phyloP scores from a whole-genome alignment of 1,139 yeast genomes.

The Saccharomyces hybrid region DNA sequence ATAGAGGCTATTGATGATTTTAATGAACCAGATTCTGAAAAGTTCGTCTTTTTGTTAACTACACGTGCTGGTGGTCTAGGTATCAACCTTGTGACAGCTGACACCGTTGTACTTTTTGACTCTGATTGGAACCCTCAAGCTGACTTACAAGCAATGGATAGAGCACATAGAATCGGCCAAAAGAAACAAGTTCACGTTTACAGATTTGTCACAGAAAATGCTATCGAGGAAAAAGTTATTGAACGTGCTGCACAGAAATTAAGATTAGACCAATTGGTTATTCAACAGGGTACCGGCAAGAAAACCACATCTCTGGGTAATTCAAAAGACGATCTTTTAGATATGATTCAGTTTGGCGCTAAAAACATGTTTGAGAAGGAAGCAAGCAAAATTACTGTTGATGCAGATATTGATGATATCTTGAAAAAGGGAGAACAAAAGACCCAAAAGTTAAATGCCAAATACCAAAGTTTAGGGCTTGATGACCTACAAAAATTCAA shows the following conservation, averaged over 20 bases:
- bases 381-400: constrained; percentile 28
- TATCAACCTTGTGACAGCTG: constrained; percentile 70
- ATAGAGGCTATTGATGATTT: constrained; percentile 69
- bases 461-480: constrained; percentile 58
- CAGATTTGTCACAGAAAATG: constrained; percentile 69
- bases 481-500: constrained; percentile 68
- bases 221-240: constrained; percentile 72
- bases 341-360: constrained; percentile 80
- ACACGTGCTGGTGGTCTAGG: constrained; percentile 88
- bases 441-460: constrained; percentile 54
- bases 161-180: constrained; percentile 84
- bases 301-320: constrained; percentile 37
- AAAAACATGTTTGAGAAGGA: constrained; percentile 46
- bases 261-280: constrained; percentile 70
- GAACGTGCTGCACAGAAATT: constrained; percentile 76
- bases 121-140: constrained; percentile 89
- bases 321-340: constrained; percentile 62
- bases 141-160: constrained; percentile 80
- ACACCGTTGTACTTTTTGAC: constrained; percentile 64
- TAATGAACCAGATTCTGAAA: constrained; percentile 60
- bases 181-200: constrained; percentile 73
- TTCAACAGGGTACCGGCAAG: constrained; percentile 56
- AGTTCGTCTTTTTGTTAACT: constrained; percentile 63
- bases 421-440: constrained; percentile 55
- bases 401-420: constrained; percentile 52